These are phyloP conservation scores for Aspergillus tamarii DNA, from an alignment of 2,329 filamentous ascomycete genomes.

Conservation along the genomic window DNA sequence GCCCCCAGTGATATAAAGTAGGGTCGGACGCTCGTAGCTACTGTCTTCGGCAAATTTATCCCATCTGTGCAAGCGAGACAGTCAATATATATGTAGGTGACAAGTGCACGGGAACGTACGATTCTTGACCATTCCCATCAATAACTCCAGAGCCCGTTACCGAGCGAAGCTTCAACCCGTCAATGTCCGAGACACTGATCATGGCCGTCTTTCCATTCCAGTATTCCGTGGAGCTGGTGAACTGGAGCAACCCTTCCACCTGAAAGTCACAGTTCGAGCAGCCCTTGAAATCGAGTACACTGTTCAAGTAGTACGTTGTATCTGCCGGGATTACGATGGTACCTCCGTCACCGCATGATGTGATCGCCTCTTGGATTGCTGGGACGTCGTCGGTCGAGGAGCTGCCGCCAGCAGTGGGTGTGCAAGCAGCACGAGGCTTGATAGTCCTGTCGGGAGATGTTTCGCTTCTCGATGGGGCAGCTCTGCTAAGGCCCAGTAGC, in stretches of 20 bases:
- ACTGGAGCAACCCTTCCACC: constrained; percentile 50
- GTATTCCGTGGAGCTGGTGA: constrained; percentile 42
- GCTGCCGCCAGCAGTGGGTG: constrained; percentile 33
- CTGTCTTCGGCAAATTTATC: constrained; percentile 46
- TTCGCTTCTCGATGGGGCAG: constrained; percentile 7
- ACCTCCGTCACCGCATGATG: constrained; percentile 48
- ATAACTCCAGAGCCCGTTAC: constrained; percentile 47
- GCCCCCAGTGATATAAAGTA: constrained; percentile 46
- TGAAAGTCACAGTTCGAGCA: constrained; percentile 52
- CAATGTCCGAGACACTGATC: constrained; percentile 43
- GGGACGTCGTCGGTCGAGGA: constrained; percentile 47
- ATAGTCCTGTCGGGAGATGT: constrained; percentile 1
- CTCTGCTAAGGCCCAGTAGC: constrained; percentile 1
- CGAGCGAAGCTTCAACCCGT: constrained; percentile 45
- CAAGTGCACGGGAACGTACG: constrained; percentile 20
- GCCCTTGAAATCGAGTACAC: constrained; percentile 46
- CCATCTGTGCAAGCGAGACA: constrained; percentile 20
- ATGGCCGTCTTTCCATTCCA: constrained; percentile 49
- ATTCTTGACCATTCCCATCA: constrained; percentile 52
- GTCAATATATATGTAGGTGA: neutral
- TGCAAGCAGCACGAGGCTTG: constrained; percentile 35
- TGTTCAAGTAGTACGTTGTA: constrained; percentile 48
- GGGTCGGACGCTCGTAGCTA: constrained; percentile 45
- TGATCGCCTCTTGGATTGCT: constrained; percentile 48
- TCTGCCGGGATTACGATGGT: constrained; percentile 49